Evolutionary conservation across 2,329 filamentous ascomycete species (phyloP).

Genomic region (Apiospora koreana): DNA sequence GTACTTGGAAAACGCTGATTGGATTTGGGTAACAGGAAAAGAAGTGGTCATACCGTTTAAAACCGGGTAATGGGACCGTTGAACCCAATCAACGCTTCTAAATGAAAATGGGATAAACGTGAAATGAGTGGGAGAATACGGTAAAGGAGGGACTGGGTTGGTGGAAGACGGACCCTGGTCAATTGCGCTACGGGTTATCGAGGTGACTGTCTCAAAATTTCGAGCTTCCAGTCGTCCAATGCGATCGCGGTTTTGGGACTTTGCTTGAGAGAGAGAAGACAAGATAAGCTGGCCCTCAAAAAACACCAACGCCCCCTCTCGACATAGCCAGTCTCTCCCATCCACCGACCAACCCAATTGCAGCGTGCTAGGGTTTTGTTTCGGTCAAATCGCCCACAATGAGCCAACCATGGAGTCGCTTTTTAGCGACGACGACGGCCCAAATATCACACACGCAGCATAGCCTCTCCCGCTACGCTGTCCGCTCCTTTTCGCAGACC

Average conservation of each 20-base stretch:
- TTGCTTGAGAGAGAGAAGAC: background rate
- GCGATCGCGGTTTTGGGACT: background rate
- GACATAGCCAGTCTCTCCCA: background rate
- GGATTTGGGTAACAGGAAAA: too few relatives aligned
- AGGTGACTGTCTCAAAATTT: background rate
- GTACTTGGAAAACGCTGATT: too few relatives aligned
- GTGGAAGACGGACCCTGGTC: background rate
- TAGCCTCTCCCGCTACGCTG: slow-evolving; percentile 10
- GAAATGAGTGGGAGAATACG: background rate
- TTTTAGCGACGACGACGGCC: slow-evolving; percentile 13
- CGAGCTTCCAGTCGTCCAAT: background rate
- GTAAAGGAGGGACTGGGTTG: background rate
- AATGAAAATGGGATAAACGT: too few relatives aligned
- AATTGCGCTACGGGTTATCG: background rate
- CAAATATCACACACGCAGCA: slow-evolving; percentile 9
- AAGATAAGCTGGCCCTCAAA: background rate
- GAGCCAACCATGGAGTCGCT: slow-evolving; percentile 16
- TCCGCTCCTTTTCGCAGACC: slow-evolving; percentile 17
- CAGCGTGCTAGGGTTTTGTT: background rate
- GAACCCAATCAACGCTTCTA: too few relatives aligned
- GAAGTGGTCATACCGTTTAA: too few relatives aligned
- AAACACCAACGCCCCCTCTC: background rate
- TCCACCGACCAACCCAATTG: background rate
- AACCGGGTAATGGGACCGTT: too few relatives aligned
- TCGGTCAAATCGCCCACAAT: background rate